Evolutionary conservation across 2,329 filamentous ascomycete species (phyloP), one percentile per base, ranked within the genome.

Genomic region (Epichloe baconii): DNA sequence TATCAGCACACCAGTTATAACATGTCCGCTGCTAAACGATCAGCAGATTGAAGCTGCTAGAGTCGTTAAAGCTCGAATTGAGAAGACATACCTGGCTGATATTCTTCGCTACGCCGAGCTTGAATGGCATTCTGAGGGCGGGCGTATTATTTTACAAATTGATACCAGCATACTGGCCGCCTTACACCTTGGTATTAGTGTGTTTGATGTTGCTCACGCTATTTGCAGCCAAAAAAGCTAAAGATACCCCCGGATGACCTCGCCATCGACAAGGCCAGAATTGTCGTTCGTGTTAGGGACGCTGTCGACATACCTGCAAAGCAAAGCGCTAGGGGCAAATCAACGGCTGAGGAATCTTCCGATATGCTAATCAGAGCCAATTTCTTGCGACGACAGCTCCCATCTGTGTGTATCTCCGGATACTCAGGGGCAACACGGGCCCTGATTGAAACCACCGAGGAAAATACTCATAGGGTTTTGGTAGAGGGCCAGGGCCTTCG

Each of bases 401-500:
- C 91, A 0, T 73, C 78, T 5, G 83, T 97, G n/a, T 79, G 89
- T 45, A 88, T 98, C 52, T 88, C 88, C 35, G 93, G 93, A 15
- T 95, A 96, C 64, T 79, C 89, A 0, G 86, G 91, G 54, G 88
- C 90, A 3, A 76, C 80, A 10, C 84, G 93, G 58, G 90, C 89
- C 46, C 89, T 97, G 59, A 93, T 97, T 64, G 85, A 93, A 61
- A 89, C 87, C 2, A 82, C 83, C 47, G 83, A 88, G 50, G 71
- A 78, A 3, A 77, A 74, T 34, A 83, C 84, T 38, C 77, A 84
- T 58, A 82, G 78, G 15, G 88, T 91, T 44, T 75, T 96, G 1
- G 93, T 98, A 3, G 93, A 97, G 76, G 93, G 93, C 2, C 97
- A 98, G 67, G 93, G 93, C 0, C 74, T 98, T 47, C 80, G 81